Evolutionary conservation across 306 rosid genomes (phyloP).

Genomic region (Acacia confusa): DNA sequence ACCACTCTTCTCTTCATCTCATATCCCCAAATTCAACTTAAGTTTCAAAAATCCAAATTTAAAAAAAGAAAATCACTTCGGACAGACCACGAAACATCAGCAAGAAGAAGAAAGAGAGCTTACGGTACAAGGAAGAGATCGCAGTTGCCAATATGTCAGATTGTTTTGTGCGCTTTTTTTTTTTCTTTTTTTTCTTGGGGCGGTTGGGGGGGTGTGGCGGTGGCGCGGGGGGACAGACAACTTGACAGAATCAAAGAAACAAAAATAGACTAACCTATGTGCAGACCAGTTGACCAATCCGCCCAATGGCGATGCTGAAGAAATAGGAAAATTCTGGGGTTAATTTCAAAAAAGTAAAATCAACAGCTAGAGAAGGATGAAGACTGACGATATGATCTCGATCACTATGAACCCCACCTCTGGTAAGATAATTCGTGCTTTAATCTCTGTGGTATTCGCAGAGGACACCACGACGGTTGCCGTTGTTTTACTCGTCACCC

Average conservation of each 20-base stretch:
- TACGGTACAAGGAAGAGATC: background rate
- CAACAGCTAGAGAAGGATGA: slow-evolving; percentile 1
- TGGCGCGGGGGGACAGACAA: background rate
- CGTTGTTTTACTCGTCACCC: too few species aligned
- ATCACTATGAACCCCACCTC: slow-evolving; percentile 98
- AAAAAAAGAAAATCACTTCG: background rate
- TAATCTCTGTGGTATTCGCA: too few species aligned
- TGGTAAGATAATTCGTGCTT: slow-evolving; percentile 64
- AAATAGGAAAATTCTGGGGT: background rate
- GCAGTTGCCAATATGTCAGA: background rate
- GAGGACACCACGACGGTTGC: too few species aligned
- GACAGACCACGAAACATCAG: background rate
- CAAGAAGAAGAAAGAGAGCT: slow-evolving; percentile 16
- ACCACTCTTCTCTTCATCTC: too few species aligned
- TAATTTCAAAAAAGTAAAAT: background rate
- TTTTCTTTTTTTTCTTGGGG: too few species aligned
- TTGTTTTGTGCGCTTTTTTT: too few species aligned
- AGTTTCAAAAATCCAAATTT: background rate
- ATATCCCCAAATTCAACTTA: background rate
- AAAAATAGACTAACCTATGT: background rate
- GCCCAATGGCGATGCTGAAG: background rate
- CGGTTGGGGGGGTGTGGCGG: too few species aligned
- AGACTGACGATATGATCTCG: slow-evolving; percentile 88
- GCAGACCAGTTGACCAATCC: background rate
- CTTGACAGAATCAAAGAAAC: background rate